A percentile compares a stretch with the other conserved stretches of the same genome.
These are phyloP conservation scores for Leccinellum luteum DNA, from an alignment of 768 basidiomycete genomes.

Conservation along the genomic window DNA sequence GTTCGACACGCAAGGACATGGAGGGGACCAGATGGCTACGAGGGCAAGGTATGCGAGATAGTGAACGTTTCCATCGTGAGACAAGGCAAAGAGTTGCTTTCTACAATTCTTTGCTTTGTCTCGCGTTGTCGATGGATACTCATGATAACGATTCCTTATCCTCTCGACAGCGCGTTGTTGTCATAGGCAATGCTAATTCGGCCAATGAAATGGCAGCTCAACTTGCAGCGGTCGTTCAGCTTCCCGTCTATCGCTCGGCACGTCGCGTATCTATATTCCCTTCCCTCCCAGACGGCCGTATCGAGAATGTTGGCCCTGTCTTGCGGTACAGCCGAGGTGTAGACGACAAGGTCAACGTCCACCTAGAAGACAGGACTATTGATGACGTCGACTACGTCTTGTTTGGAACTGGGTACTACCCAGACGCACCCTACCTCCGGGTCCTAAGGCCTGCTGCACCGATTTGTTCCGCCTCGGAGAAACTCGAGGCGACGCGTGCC, in stretches of 20 bases:
- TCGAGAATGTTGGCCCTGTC: constrained; percentile 43
- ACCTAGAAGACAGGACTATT: constrained; percentile 37
- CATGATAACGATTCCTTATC: neutral
- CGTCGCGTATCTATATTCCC: constrained; percentile 44
- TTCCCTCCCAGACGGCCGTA: constrained; percentile 41
- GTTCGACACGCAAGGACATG: constrained; percentile 44
- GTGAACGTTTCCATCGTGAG: neutral
- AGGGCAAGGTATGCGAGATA: constrained; percentile 27
- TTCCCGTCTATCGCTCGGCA: constrained; percentile 46
- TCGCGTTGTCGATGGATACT: neutral
- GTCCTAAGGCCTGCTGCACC: constrained; percentile 18
- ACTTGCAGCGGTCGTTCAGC: constrained; percentile 35
- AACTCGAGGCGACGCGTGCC: neutral
- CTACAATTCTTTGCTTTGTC: neutral
- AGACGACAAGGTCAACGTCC: constrained; percentile 31
- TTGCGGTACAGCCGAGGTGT: constrained; percentile 27
- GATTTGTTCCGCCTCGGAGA: neutral
- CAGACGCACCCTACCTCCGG: constrained; percentile 40
- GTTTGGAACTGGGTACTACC: constrained; percentile 47
- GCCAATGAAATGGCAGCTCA: constrained; percentile 52
- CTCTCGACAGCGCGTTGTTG: constrained; percentile 37
- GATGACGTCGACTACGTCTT: constrained; percentile 42
- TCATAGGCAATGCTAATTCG: constrained; percentile 53
- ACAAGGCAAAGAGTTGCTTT: neutral
- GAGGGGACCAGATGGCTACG: constrained; percentile 38